phyloP scores from a whole-genome alignment of 2,329 filamentous ascomycete genomes.

The Alternaria angustiovoidea region DNA sequence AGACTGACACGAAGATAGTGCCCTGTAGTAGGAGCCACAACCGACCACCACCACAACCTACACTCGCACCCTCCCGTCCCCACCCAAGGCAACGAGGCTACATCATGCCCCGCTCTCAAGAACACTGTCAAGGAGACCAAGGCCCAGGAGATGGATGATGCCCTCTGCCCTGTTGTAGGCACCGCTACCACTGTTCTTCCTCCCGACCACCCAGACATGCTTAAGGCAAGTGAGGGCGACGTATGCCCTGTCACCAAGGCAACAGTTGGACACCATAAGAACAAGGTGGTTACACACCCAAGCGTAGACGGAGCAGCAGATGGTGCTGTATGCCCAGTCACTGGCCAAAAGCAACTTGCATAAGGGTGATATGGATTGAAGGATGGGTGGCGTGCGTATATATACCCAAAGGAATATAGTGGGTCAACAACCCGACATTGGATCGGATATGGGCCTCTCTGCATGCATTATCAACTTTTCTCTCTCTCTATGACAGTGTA shows the following conservation, averaged over 20 bases:
- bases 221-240: slow-evolving; percentile 48
- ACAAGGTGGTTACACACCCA: slow-evolving; percentile 54
- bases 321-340: slow-evolving; percentile 54
- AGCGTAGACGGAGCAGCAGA: slow-evolving; percentile 49
- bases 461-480: not conserved
- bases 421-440: not conserved
- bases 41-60: slow-evolving; percentile 55
- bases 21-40: slow-evolving; percentile 56
- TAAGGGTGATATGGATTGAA: slow-evolving; percentile 1
- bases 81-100: slow-evolving; percentile 41
- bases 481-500: not conserved
- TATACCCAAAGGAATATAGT: not conserved
- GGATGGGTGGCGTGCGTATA: not conserved
- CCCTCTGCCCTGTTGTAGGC: slow-evolving; percentile 56
- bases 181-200: slow-evolving; percentile 53
- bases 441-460: not conserved
- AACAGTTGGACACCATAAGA: slow-evolving; percentile 54
- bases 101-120: slow-evolving; percentile 54
- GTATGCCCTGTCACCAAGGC: slow-evolving; percentile 57
- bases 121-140: slow-evolving; percentile 47
- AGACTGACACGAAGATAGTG: slow-evolving; percentile 38
- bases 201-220: slow-evolving; percentile 53
- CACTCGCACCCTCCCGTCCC: slow-evolving; percentile 53
- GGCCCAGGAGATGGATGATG: slow-evolving; percentile 52
- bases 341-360: slow-evolving; percentile 42